A percentile compares a stretch with the other conserved stretches of the same genome.
Conservation (phyloP, 1,284 basidiomycete species). For the Cryptococcus sp. region DNA sequence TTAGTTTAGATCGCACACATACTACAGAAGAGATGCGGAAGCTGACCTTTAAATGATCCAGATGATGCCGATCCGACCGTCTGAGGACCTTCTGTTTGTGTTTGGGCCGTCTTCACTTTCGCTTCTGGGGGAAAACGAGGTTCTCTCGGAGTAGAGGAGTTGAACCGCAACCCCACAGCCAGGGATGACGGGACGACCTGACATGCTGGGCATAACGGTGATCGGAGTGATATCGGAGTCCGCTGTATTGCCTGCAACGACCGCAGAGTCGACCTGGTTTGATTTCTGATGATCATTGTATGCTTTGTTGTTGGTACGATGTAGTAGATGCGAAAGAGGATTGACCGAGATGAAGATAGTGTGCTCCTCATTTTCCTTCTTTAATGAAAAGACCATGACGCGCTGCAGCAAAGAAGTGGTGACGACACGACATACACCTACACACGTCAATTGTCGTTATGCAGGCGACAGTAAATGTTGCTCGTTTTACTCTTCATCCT, state of each 20-base stretch:
- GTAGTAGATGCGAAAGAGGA: not conserved
- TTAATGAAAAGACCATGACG: too few species aligned
- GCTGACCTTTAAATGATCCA: not conserved
- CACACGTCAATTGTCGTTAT: too few species aligned
- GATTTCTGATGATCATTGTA: slow-evolving; percentile 18
- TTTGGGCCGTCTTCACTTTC: not conserved
- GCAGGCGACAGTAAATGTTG: too few species aligned
- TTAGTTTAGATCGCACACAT: not conserved
- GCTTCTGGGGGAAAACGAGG: not conserved
- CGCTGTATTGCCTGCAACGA: slow-evolving; percentile 2
- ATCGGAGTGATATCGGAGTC: not conserved
- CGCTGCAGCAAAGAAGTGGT: not conserved
- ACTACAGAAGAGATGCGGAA: not conserved
- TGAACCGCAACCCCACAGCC: not conserved
- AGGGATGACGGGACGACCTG: not conserved
- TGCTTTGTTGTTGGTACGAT: not conserved
- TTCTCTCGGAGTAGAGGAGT: not conserved
- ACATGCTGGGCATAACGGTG: slow-evolving; percentile 1
- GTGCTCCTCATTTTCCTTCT: too few species aligned
- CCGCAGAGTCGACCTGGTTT: not conserved
- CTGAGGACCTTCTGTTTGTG: too few species aligned
- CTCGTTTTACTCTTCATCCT: not conserved
- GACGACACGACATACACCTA: not conserved
- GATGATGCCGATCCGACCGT: not conserved
- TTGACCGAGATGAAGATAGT: not conserved